Evolutionary conservation across 164 flowering plant species (phyloP), one percentile per base, ranked within the genome.

Genomic region (Paratinospora sagittata): DNA sequence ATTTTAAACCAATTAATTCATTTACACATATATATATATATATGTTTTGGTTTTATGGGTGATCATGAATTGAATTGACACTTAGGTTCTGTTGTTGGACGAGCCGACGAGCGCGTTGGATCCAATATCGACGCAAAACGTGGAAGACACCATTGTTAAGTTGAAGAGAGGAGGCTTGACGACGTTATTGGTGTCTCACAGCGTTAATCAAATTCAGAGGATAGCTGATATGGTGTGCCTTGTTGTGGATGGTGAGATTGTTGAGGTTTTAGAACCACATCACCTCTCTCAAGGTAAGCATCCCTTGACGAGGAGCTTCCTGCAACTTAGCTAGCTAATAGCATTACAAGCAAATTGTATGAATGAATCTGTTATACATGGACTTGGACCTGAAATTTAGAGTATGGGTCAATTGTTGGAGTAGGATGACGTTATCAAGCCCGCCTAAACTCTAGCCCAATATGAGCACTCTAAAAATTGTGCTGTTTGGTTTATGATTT

Each of bases 81-180:
- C n/a, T n/a, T 16, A 79, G 82, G 82, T 76, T n/a, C 33, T 79
- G 70, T 57, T 79, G 36, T 66, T 79, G 62, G 82, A 79, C 60
- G 82, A 79, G 30, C 82, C 82, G 5, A 79, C 82, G 2, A 79
- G 82, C 55, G 82, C 82, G 1, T 49, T 79, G 12, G 79, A 79
- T 37, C 82, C 82, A 6, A 79, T 79, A 30, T 79, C 82, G 24
- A 76, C 82, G 0, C 77, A 79, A 21, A 72, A 77, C 70, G 74
- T 79, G 68, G 82, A 79, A 70, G 76, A 79, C 27, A 73, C 75
- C 1, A 76, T 79, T 37, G 37, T 71, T 60, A 71, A 65, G 47
- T 69, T 79, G 41, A 79, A 79, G 77, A 73, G 68, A 4, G 67
- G 39, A 6, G 68, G 66, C 17, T 27, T 76, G 67, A 79, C 82